Percentiles rank a stretch among this genome's conserved stretches.
Evolutionary conservation across 2,329 filamentous ascomycete species (phyloP).

Genomic region (Curvularia lunata): DNA sequence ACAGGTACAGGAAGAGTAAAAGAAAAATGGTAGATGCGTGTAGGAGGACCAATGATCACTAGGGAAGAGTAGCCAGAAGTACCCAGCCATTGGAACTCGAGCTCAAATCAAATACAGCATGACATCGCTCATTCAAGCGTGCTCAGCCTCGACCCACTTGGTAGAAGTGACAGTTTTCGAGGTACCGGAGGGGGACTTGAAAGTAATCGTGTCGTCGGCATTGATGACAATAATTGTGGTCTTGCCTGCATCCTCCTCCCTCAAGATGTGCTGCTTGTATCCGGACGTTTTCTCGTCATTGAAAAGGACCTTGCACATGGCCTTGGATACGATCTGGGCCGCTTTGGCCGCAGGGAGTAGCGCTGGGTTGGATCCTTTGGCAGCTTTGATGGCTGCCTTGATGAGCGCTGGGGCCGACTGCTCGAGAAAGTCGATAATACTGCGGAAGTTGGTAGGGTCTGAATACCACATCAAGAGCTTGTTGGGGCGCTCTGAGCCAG

Average conservation of each 20-base stretch:
- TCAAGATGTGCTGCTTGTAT: slow-evolving; percentile 20
- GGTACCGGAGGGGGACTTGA: slow-evolving; percentile 10
- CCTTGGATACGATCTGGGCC: slow-evolving; percentile 12
- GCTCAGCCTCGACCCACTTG: background rate
- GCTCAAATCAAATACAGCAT: too few species aligned
- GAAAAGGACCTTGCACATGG: slow-evolving; percentile 18
- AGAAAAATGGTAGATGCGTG: too few species aligned
- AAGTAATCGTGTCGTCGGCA: slow-evolving; percentile 15
- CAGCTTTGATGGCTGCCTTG: background rate
- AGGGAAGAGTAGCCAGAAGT: too few species aligned
- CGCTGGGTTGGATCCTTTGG: slow-evolving; percentile 5
- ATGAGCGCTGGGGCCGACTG: background rate
- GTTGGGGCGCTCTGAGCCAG: slow-evolving; percentile 3
- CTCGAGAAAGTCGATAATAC: background rate
- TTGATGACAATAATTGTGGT: slow-evolving; percentile 14
- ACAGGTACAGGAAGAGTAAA: too few species aligned
- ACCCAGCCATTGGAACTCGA: too few species aligned
- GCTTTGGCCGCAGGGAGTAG: slow-evolving; percentile 8
- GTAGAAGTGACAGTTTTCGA: slow-evolving; percentile 11
- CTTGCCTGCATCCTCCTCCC: slow-evolving; percentile 8
- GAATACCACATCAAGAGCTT: slow-evolving; percentile 1
- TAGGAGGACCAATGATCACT: too few species aligned
- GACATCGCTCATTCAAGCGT: background rate
- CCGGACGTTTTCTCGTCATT: slow-evolving; percentile 13
- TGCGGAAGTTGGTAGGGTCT: slow-evolving; percentile 1